Evolutionary conservation across 2,329 filamentous ascomycete genomes (phyloP), one percentile per base, ranked within the genome.

Genomic region (Aphanocladium album): DNA sequence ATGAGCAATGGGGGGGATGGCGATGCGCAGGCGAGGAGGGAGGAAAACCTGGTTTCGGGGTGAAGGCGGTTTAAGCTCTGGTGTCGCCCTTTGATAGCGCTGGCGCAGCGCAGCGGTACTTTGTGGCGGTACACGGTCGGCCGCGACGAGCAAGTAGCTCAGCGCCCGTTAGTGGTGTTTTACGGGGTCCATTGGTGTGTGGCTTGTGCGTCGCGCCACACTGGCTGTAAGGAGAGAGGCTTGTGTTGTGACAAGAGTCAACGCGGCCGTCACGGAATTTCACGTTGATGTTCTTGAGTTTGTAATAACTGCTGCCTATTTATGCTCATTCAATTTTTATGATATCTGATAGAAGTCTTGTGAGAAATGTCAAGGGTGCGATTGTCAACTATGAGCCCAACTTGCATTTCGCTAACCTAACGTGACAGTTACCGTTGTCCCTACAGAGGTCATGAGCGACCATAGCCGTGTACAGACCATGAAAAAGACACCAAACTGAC

Each of bases 1-100:
- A 27, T 30, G 41, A n/a, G 30, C 41, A 50, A 54, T 54, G 57
- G 37, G 23, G n/a, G 49, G 35, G 27, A 59, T 46, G 39, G 47
- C 17, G 37, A 53, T 52, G 57, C 21, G 57, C 50, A 47, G 39
- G 27, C 57, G 57, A 53, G 47, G 47, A 53, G 57, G 39, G 39
- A 46, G 47, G 37, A 45, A 59, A 53, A 39, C 19, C 50, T 25
- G 47, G 57, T 46, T 53, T 59, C 19, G 57, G 57, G 49, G 27
- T 52, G 57, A 59, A 35, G 37, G 16, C 49, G 19, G 37, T 51
- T 35, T 35, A 52, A 52, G 57, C 37, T 46, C 47, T 39, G 30
- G 5, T 30, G 49, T 59, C 57, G 39, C 57, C 57, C 57, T 59
- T 46, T 59, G 39, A 33, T 11, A 17, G 19, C 23, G 46, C 46